Conservation (phyloP, 1,139 yeast species). For the Hemisphaericaspora lyxosophila region DNA sequence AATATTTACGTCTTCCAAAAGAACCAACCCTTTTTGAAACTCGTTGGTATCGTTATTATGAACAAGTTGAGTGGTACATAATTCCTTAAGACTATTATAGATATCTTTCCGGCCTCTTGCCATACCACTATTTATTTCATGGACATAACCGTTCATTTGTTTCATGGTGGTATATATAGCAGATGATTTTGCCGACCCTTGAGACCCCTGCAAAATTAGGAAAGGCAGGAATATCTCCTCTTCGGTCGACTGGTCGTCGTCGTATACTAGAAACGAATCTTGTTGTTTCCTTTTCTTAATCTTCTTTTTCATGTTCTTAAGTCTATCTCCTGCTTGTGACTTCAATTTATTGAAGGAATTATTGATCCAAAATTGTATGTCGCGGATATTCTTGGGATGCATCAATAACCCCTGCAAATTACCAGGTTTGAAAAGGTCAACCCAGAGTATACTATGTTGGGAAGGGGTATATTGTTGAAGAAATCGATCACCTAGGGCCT, state of each 20-base stretch:
- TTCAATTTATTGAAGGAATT: constrained; percentile 43
- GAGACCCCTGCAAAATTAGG: constrained; percentile 66
- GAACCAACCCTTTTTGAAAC: constrained; percentile 64
- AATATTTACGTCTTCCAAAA: constrained; percentile 85
- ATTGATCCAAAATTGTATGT: constrained; percentile 48
- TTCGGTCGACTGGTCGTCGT: constrained; percentile 23
- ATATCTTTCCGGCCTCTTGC: constrained; percentile 74
- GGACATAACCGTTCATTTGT: constrained; percentile 68
- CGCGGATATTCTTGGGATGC: constrained; percentile 17
- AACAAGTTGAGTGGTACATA: constrained; percentile 82
- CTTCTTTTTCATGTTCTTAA: constrained; percentile 21
- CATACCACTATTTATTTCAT: constrained; percentile 77
- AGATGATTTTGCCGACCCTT: constrained; percentile 80
- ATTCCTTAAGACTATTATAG: constrained; percentile 63
- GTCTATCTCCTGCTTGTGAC: constrained; percentile 32
- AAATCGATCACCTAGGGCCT: constrained; percentile 22
- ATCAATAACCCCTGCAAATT: constrained; percentile 37
- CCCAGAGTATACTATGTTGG: constrained; percentile 34
- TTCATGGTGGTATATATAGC: constrained; percentile 68
- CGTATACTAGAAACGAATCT: constrained; percentile 34
- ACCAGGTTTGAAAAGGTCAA: constrained; percentile 44
- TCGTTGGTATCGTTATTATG: constrained; percentile 39
- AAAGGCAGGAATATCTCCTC: constrained; percentile 55
- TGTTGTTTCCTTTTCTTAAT: constrained; percentile 14
- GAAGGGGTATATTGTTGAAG: constrained; percentile 9